Evolutionary conservation across 495 filamentous ascomycete genomes (phyloP), one percentile per base, ranked within the genome.

Genomic region (Penicillium lagena): DNA sequence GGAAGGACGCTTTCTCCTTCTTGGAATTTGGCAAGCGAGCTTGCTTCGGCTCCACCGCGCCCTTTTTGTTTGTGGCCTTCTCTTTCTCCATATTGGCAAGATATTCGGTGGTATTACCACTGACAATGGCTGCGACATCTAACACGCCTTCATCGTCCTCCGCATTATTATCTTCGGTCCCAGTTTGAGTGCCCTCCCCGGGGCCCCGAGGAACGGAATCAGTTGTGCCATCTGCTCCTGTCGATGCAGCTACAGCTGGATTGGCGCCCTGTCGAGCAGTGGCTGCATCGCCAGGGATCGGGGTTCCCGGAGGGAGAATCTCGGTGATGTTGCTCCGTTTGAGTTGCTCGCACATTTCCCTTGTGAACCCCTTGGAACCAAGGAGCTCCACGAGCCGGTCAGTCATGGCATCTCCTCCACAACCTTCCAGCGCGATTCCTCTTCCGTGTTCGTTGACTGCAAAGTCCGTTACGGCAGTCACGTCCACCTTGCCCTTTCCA

Each of bases 101-200:
- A 52, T 89, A 96, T 54, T 97, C 94, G 42, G 80, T 83, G 35
- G 90, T 91, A 67, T 96, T 88, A 31, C 93, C 94, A 46, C 85
- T 89, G 14, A 98, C 90, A 51, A 98, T 95, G 46, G 83, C 91
- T 14, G 93, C 93, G 29, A 98, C 89, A 58, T 98, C 90, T 11
- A 97, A 70, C 4, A 93, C 87, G 2, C 93, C 93, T 42, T 98
- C 93, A 7, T 22, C 22, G 4, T 82, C 83, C 4, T 79, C 72
- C 1, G 74, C 79, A 30, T 75, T 68, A 7, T 60, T 57, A 30
- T 63, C 67, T 17, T 66, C 64, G 17, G 42, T 67, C 11, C 67
- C 73, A 10, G 66, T 68, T 50, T 79, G 71, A 5, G 76, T 78
- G 34, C 70, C 68, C 1, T 64, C 62, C 1, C 76, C 77, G 2